Evolutionary conservation across 306 rosid species (phyloP), one percentile per base, ranked within the genome.

Genomic region (Prunus padus): DNA sequence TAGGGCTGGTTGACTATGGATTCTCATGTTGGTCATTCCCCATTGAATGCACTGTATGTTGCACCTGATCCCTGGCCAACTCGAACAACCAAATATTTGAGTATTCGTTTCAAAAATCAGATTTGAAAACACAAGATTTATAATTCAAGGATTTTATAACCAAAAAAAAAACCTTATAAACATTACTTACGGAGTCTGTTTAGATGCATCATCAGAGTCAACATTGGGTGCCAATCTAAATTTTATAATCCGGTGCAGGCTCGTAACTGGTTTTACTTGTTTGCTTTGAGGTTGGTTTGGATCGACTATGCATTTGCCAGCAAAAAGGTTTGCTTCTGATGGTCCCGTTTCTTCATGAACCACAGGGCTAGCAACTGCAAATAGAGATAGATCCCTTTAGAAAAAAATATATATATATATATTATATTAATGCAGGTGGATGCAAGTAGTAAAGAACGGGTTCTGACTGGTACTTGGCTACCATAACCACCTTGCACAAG

Each of bases 331-430:
- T 60, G 59, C 82, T 76, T 93, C 90, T 49, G 96, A 93, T 51
- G 96, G 93, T 31, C 90, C 91, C 0, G 84, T 81, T 83, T 89
- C 97, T 84, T 89, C 88, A 82, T 88, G 91, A 84, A 81, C 84
- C 63, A 76, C 82, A 20, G 92, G 82, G 22, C 79, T 60, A 51
- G 28, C 28, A 63, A 84, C 97, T 90, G 83, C 87, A 88, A 76
- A 68, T 64, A 8, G 67, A 37, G 42, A 52, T 46, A 12, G 33
- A 33, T 8, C 4, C n/a, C 13, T 51, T 65, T 33, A 81, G 69
- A 20, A 20, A 22, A 71, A 23, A 2, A 49, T n/a, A n/a, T n/a
- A n/a, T n/a, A n/a, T n/a, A n/a, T n/a, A n/a, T n/a, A n/a, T n/a
- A 0, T 3, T 31, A 20, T 3, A 42, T 6, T 51, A 31, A 55